Conservation (phyloP, 2,329 filamentous ascomycete genomes). For the Neopestalotiopsis rosae region DNA sequence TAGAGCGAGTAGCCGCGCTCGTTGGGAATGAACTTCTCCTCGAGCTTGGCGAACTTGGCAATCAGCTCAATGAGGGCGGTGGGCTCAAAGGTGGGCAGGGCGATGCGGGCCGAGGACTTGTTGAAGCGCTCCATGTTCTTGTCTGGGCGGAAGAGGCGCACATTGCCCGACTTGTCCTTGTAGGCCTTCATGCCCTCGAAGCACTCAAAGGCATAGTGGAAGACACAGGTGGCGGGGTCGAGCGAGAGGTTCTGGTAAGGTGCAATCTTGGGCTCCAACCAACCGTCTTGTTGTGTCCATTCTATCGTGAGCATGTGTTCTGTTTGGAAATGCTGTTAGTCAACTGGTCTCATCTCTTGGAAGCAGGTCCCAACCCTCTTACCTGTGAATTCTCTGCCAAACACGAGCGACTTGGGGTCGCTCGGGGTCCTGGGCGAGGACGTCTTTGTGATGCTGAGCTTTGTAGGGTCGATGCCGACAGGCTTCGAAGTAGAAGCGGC, state of each 20-base stretch:
- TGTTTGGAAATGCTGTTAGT: slow-evolving; percentile 38
- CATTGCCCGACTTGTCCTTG: slow-evolving; percentile 78
- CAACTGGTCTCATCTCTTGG: not conserved
- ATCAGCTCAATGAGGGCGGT: slow-evolving; percentile 81
- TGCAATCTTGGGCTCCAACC: slow-evolving; percentile 81
- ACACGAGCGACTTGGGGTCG: slow-evolving; percentile 82
- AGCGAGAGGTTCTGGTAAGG: slow-evolving; percentile 98
- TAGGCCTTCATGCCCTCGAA: slow-evolving; percentile 99
- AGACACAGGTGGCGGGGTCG: slow-evolving; percentile 94
- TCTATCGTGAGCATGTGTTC: slow-evolving; percentile 97
- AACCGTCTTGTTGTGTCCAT: slow-evolving; percentile 87
- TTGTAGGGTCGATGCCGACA: slow-evolving; percentile 76
- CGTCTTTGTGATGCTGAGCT: slow-evolving; percentile 77
- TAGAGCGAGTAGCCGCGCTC: slow-evolving; percentile 92
- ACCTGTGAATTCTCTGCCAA: slow-evolving; percentile 92
- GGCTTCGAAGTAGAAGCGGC: slow-evolving; percentile 58
- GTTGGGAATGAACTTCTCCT: slow-evolving; percentile 88
- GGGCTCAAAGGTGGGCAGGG: slow-evolving; percentile 83
- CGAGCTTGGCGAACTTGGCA: slow-evolving; percentile 77
- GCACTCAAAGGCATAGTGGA: slow-evolving; percentile 98
- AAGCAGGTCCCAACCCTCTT: slow-evolving; percentile 26
- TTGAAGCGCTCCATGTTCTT: slow-evolving; percentile 97
- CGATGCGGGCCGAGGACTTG: slow-evolving; percentile 88
- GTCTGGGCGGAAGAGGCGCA: slow-evolving; percentile 91
- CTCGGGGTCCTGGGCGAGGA: slow-evolving; percentile 74